Evolutionary conservation across 2,329 filamentous ascomycete species (phyloP).

Genomic region (Tolypocladium album): DNA sequence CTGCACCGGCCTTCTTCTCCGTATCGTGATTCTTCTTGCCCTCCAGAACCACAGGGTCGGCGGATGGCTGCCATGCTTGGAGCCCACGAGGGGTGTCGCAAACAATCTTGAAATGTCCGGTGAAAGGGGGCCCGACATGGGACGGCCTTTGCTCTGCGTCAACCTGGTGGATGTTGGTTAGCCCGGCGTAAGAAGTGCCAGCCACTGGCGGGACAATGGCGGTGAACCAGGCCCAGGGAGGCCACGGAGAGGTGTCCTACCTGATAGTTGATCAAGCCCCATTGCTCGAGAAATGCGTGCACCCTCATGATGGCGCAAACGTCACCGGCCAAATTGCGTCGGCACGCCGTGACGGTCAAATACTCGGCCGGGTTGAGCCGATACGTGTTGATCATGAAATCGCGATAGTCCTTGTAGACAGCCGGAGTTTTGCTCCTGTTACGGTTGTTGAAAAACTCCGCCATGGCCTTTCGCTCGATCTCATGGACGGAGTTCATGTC

Average conservation of each 20-base stretch:
- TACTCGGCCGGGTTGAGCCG: slow-evolving; percentile 93
- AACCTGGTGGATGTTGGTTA: slow-evolving; percentile 46
- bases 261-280: slow-evolving; percentile 98
- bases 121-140: slow-evolving; percentile 91
- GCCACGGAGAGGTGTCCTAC: slow-evolving; percentile 35
- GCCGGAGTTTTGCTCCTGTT: slow-evolving; percentile 97
- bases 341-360: slow-evolving; percentile 89
- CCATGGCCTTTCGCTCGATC: slow-evolving; percentile 87
- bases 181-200: not conserved
- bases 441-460: slow-evolving; percentile 96
- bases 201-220: not conserved
- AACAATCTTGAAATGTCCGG: slow-evolving; percentile 91
- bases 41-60: slow-evolving; percentile 57
- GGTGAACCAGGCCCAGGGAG: not conserved
- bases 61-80: slow-evolving; percentile 87
- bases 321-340: slow-evolving; percentile 89
- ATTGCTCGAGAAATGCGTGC: slow-evolving; percentile 94
- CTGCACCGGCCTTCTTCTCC: slow-evolving; percentile 59
- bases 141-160: slow-evolving; percentile 92
- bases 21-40: slow-evolving; percentile 55
- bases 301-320: slow-evolving; percentile 99
- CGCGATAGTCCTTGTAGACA: slow-evolving; percentile 97
- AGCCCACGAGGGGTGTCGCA: slow-evolving; percentile 92
- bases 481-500: slow-evolving; percentile 90
- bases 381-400: slow-evolving; percentile 99